Evolutionary conservation across 345 rosid genomes (phyloP).

Genomic region (Pugionium cornutum): DNA sequence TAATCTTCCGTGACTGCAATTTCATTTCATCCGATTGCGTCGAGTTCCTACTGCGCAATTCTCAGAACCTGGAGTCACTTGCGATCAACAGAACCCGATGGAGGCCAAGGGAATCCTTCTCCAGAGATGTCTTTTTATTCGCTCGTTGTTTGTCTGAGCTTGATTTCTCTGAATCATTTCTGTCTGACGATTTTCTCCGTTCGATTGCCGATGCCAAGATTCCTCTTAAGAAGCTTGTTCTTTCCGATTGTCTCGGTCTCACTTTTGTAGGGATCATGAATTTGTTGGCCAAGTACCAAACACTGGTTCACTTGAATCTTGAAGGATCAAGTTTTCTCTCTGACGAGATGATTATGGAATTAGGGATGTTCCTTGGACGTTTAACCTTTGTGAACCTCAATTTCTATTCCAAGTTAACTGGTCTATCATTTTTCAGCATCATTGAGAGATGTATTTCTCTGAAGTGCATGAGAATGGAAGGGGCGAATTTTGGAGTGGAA

Average conservation of each 20-base stretch:
- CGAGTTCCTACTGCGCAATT: constrained; percentile 42
- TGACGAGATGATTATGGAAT: constrained; percentile 47
- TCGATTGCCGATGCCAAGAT: constrained; percentile 55
- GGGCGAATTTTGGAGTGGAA: constrained; percentile 58
- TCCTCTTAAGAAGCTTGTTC: constrained; percentile 53
- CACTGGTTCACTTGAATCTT: constrained; percentile 56
- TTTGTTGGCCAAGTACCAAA: constrained; percentile 46
- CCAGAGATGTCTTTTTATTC: constrained; percentile 42
- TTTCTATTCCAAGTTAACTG: constrained; percentile 58
- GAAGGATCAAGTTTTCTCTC: constrained; percentile 61
- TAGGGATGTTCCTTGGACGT: constrained; percentile 38
- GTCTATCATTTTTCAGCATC: constrained; percentile 49
- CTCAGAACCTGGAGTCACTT: constrained; percentile 46
- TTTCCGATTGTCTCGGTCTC: constrained; percentile 52
- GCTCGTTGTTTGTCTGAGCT: constrained; percentile 48
- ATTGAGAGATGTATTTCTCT: constrained; percentile 49
- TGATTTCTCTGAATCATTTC: constrained; percentile 58
- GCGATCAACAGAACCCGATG: constrained; percentile 46
- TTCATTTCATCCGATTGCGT: constrained; percentile 57
- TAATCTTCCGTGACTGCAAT: constrained; percentile 57
- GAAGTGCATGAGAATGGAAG: constrained; percentile 55
- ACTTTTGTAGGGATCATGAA: constrained; percentile 46
- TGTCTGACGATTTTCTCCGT: constrained; percentile 55
- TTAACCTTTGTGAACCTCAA: constrained; percentile 56
- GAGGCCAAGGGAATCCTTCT: constrained; percentile 41